phyloP scores from a whole-genome alignment of 176 grass and related monocot species.

The Musa itinerans region DNA sequence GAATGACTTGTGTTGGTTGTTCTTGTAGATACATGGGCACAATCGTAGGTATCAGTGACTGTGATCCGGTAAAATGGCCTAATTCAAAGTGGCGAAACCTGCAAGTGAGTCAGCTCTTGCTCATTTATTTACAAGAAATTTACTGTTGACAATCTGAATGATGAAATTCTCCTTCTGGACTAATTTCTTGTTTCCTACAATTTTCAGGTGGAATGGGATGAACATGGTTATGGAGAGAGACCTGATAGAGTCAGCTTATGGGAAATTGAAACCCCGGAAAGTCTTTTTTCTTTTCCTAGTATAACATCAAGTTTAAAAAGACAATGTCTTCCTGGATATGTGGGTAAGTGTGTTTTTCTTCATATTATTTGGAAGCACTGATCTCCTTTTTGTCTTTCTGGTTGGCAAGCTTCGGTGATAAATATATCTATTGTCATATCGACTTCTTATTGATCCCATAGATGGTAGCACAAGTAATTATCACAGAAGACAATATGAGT shows the following conservation, averaged over 20 bases:
- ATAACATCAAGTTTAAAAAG: conserved; percentile 49
- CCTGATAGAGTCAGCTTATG: conserved; percentile 66
- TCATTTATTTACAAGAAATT: conserved; percentile 4
- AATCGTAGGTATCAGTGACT: conserved; percentile 56
- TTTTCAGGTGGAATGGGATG: conserved; percentile 80
- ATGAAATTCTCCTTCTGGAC: background rate
- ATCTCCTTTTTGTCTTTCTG: background rate
- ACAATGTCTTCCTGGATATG: conserved; percentile 57
- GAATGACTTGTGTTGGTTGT: background rate
- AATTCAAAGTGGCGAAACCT: conserved; percentile 94
- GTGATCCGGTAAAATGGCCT: conserved; percentile 76
- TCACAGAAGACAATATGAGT: too few species aligned
- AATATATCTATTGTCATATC: too few species aligned
- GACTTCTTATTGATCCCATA: too few species aligned
- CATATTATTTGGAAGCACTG: background rate
- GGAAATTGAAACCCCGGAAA: conserved; percentile 79
- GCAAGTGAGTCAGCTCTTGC: conserved; percentile 37
- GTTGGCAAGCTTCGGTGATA: too few species aligned
- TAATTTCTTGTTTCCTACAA: background rate
- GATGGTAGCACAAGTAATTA: too few species aligned
- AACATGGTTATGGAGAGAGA: conserved; percentile 82
- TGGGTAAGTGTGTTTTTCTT: conserved; percentile 10
- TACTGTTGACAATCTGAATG: background rate
- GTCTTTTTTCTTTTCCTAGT: conserved; percentile 45
- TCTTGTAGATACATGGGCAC: conserved; percentile 64